Percentiles rank a stretch among this genome's conserved stretches.
Conservation (phyloP, 129 eudicot species). For the Cynara cardunculus region DNA sequence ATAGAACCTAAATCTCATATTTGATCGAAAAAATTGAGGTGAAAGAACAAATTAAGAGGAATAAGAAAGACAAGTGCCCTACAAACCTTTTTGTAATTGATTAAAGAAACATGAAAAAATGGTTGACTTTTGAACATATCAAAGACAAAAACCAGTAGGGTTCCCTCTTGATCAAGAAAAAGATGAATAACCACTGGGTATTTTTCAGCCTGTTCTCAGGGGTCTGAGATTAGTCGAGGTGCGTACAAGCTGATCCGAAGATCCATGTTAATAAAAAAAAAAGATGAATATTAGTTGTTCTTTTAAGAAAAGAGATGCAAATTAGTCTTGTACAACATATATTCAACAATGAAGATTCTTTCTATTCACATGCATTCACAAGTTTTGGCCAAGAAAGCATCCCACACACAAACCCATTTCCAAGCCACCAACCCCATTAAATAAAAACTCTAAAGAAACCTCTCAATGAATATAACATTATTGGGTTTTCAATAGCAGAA, state of each 20-base stretch:
- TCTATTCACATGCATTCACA: constrained; percentile 24
- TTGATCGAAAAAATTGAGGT: constrained; percentile 7
- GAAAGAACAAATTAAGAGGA: constrained; percentile 2
- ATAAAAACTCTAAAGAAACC: background rate
- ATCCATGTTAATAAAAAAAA: background rate
- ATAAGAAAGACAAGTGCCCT: constrained; percentile 13
- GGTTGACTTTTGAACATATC: constrained; percentile 11
- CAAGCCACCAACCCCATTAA: constrained; percentile 29
- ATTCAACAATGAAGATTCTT: constrained; percentile 25
- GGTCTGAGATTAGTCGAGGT: too few relatives aligned
- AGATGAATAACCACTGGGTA: background rate
- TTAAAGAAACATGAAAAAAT: constrained; percentile 19
- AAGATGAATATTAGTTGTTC: background rate
- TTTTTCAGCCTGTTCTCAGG: background rate
- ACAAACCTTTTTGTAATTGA: constrained; percentile 15
- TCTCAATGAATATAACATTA: background rate
- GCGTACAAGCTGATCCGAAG: too few relatives aligned
- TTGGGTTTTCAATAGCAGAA: constrained; percentile 5
- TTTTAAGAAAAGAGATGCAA: background rate
- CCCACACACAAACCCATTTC: constrained; percentile 6
- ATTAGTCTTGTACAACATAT: constrained; percentile 1
- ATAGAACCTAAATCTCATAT: background rate
- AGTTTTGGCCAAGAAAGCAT: constrained; percentile 26
- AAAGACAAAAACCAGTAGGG: constrained; percentile 18
- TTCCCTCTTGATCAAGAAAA: constrained; percentile 17